Percentiles rank a stretch among this genome's conserved stretches.
Evolutionary conservation across 352 stramenopile species (phyloP).

Genomic region (Phytophthora sp.): DNA sequence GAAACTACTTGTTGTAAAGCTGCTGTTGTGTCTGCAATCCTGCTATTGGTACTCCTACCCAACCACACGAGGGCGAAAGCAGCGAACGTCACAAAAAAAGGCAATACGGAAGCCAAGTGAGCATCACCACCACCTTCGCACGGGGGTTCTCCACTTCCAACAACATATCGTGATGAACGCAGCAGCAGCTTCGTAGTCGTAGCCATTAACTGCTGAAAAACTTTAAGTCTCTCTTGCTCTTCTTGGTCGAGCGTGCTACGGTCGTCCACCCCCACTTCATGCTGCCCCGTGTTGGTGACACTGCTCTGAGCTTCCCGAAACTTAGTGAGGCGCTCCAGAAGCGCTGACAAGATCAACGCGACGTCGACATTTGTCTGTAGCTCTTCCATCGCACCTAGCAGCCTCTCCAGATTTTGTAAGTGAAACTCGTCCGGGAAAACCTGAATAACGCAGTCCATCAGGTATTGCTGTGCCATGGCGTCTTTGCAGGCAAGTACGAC

Average conservation of each 20-base stretch:
- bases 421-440: conserved; percentile 99
- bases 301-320: conserved; percentile 65
- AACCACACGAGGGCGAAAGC: conserved; percentile 54
- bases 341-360: conserved; percentile 89
- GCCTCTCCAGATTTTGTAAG: conserved; percentile 92
- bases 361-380: conserved; percentile 93
- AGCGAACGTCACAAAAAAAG: conserved; percentile 62
- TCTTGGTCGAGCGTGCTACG: conserved; percentile 21
- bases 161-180: conserved; percentile 23
- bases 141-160: conserved; percentile 3
- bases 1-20: conserved; percentile 42
- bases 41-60: conserved; percentile 1
- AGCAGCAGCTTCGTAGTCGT: conserved; percentile 34
- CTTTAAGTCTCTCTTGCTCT: conserved; percentile 18
- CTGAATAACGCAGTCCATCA: conserved; percentile 99
- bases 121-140: conserved; percentile 14
- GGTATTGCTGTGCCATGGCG: conserved; percentile 97
- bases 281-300: conserved; percentile 13
- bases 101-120: conserved; percentile 37
- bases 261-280: conserved; percentile 21
- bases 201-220: conserved; percentile 33
- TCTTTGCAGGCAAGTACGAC: conserved; percentile 96
- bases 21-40: conserved; percentile 20
- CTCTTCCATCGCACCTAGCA: conserved; percentile 87
- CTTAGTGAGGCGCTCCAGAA: conserved; percentile 95